A percentile compares a stretch with the other conserved stretches of the same genome.
Evolutionary conservation across 305 asterid species (phyloP).

Genomic region (Andrographis paniculata): DNA sequence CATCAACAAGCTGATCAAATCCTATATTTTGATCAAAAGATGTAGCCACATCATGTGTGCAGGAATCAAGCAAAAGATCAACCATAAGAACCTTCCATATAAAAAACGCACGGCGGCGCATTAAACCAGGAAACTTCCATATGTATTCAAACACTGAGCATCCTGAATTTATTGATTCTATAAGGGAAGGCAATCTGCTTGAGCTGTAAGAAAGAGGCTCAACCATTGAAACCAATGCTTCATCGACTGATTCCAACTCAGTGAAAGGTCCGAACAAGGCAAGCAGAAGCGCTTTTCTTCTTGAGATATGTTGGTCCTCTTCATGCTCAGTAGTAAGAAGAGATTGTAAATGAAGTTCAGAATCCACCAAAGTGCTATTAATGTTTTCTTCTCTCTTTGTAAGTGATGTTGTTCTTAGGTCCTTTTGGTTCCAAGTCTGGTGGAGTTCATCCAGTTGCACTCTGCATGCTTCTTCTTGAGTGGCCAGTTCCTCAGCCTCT

Average conservation of each 20-base stretch:
- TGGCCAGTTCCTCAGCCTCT: slow-evolving; percentile 99
- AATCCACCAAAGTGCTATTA: slow-evolving; percentile 48
- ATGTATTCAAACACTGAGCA: slow-evolving; percentile 59
- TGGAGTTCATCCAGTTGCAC: slow-evolving; percentile 89
- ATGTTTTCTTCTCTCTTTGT: slow-evolving; percentile 61
- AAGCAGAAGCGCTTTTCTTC: slow-evolving; percentile 66
- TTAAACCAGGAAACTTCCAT: slow-evolving; percentile 77
- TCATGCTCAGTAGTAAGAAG: slow-evolving; percentile 50
- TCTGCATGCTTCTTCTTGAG: slow-evolving; percentile 98
- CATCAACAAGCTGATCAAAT: slow-evolving; percentile 82
- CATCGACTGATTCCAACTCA: slow-evolving; percentile 79
- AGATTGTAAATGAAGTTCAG: slow-evolving; percentile 58
- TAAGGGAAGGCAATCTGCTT: slow-evolving; percentile 46
- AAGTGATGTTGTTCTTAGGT: slow-evolving; percentile 60
- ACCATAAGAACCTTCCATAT: slow-evolving; percentile 85
- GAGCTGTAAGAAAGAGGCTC: slow-evolving; percentile 44
- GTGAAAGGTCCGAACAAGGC: slow-evolving; percentile 72
- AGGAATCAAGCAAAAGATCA: slow-evolving; percentile 84
- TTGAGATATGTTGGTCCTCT: slow-evolving; percentile 44
- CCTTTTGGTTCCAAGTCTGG: slow-evolving; percentile 93
- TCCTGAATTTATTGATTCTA: slow-evolving; percentile 65
- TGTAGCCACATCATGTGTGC: slow-evolving; percentile 61
- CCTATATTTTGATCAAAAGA: slow-evolving; percentile 79
- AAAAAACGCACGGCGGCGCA: slow-evolving; percentile 55
- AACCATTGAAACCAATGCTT: slow-evolving; percentile 42